Evolutionary conservation across 805 yeast species (phyloP).

Genomic region (Starmera caribaea): DNA sequence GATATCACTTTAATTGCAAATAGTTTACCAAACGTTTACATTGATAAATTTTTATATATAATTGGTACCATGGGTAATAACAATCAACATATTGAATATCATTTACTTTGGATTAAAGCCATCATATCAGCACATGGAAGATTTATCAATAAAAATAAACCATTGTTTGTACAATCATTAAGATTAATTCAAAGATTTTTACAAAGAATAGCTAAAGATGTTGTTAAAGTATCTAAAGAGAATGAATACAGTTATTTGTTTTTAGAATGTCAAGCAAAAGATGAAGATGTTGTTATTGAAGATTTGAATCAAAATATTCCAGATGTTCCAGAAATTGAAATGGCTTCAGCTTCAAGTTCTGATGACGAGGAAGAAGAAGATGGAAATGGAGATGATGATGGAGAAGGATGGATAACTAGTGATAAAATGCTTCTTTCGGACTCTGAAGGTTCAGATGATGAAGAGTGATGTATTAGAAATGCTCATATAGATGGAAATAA

Average conservation of each 20-base stretch:
- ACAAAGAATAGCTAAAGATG: slow-evolving; percentile 64
- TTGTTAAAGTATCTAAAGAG: slow-evolving; percentile 42
- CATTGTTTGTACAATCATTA: slow-evolving; percentile 51
- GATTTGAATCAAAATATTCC: slow-evolving; percentile 14
- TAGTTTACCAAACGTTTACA: slow-evolving; percentile 72
- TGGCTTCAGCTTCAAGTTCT: slow-evolving; percentile 1
- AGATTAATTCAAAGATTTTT: slow-evolving; percentile 70
- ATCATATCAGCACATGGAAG: slow-evolving; percentile 68
- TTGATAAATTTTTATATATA: slow-evolving; percentile 55
- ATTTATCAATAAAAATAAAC: slow-evolving; percentile 53
- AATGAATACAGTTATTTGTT: slow-evolving; percentile 48
- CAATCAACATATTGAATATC: slow-evolving; percentile 78
- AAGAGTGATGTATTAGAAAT: slow-evolving; percentile 26
- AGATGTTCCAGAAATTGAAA: slow-evolving; percentile 2
- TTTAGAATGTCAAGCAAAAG: slow-evolving; percentile 21
- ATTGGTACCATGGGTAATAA: slow-evolving; percentile 60
- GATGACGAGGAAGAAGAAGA: slow-evolving; percentile 19
- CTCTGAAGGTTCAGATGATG: slow-evolving; percentile 18
- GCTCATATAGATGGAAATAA: slow-evolving; percentile 2
- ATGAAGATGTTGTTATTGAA: slow-evolving; percentile 13
- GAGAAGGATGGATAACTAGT: slow-evolving; percentile 22
- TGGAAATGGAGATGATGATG: slow-evolving; percentile 23
- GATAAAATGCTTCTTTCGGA: slow-evolving; percentile 20
- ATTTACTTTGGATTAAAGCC: slow-evolving; percentile 69
- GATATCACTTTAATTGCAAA: slow-evolving; percentile 60